Conservation (phyloP, 495 filamentous ascomycete species). For the Astrocystis sublimbata region DNA sequence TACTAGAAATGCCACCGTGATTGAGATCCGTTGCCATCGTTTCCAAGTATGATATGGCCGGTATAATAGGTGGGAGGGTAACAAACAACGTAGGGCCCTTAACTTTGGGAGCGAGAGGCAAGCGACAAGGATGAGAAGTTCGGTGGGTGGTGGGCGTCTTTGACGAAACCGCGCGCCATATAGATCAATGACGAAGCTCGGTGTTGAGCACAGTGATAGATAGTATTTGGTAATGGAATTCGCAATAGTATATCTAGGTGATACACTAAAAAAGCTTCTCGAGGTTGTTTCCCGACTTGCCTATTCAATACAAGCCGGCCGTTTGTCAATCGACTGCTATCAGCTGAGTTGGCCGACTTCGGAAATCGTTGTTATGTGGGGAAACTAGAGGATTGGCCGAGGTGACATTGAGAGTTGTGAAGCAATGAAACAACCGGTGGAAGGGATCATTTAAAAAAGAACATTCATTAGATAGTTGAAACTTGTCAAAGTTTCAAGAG, state of each 20-base stretch:
- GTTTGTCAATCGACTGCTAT: neutral
- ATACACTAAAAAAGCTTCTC: neutral
- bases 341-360: slow-evolving; percentile 6
- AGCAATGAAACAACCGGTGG: neutral
- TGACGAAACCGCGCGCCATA: neutral
- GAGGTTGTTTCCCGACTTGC: neutral
- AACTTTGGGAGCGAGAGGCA: neutral
- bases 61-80: too few relatives aligned
- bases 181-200: neutral
- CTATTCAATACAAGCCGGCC: neutral
- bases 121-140: neutral
- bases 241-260: too few relatives aligned
- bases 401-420: neutral
- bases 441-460: neutral
- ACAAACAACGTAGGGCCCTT: too few relatives aligned
- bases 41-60: too few relatives aligned
- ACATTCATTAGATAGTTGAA: too few relatives aligned
- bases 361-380: neutral
- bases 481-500: too few relatives aligned
- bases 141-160: too few relatives aligned
- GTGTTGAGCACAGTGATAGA: too few relatives aligned
- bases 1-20: too few relatives aligned
- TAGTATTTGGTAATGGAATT: too few relatives aligned
- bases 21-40: too few relatives aligned
- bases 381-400: neutral